Base-by-base conservation (phyloP, 2,329 filamentous ascomycete genomes). In the Alternaria solani region DNA sequence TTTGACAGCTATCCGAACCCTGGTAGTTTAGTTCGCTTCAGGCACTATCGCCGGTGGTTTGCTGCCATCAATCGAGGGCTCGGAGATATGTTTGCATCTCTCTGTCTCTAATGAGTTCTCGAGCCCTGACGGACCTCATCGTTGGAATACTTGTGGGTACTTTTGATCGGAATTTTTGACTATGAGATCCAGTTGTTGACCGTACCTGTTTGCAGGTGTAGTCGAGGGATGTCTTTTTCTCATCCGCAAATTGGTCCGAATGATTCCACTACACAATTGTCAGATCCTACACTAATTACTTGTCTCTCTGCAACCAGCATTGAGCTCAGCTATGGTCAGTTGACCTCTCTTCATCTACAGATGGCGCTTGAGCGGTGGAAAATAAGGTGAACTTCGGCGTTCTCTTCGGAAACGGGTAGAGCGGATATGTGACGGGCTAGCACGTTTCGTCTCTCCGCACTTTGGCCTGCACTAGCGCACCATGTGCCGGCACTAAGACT, bases 331-430 rank as follows among this genome's bases (percentile, higher is more conserved):
- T 7, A 16, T 14, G 43, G 51, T 55, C 94, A 97, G 79, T 97
- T 93, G 1, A 94, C 97, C 51, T 94, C 97, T 79, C 94, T 95
- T 57, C 98, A 98, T 82, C 98, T 98, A 94, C 97, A 98, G 82
- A 97, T 98, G 78, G 94, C 94, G 11, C 87, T 99, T 36, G 94
- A 98, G 80, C 95, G 96, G 82, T 96, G 93, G 18, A 89, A 92
- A 95, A 99, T 55, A 53, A 23, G 23, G 39, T 30, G 39, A 32
- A 26, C n/a, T 26, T 34, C 12, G 38, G 54, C 47, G 20, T 23
- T 43, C n/a, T 53, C 38, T 41, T 47, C 42, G 32, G 23, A 53
- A 38, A 46, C 51, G 42, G 55, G 49, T 44, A 52, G 26, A 25
- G 48, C 42, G 41, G 25, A 20, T 43, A 18, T 46, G 52, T 42